phyloP scores from a whole-genome alignment of 352 stramenopile genomes.

The Globisporangium megalacanthum region DNA sequence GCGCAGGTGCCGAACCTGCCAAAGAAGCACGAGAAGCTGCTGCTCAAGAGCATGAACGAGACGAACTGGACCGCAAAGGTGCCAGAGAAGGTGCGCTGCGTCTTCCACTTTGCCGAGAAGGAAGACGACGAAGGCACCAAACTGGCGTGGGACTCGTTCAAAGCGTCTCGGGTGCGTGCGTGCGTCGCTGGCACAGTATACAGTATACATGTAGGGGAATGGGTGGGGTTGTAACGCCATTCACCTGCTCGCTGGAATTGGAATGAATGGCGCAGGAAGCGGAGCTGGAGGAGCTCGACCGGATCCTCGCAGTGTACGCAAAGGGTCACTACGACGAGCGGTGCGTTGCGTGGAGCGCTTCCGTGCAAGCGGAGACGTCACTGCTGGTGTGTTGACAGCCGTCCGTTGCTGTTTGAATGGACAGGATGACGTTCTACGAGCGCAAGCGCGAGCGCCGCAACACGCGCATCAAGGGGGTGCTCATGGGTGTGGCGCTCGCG shows the following conservation, averaged over 20 bases:
- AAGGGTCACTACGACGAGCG: slow-evolving; percentile 70
- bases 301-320: slow-evolving; percentile 53
- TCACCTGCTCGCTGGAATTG: too few species aligned
- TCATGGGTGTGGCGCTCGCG: slow-evolving; percentile 41
- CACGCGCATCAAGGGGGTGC: slow-evolving; percentile 48
- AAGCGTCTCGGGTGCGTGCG: slow-evolving; percentile 45
- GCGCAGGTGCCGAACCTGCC: slow-evolving; percentile 47
- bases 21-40: slow-evolving; percentile 54
- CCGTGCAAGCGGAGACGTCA: not conserved
- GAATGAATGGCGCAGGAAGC: slow-evolving; percentile 26
- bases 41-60: slow-evolving; percentile 44
- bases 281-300: slow-evolving; percentile 56
- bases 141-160: slow-evolving; percentile 53
- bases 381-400: not conserved
- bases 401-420: not conserved
- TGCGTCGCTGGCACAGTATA: too few species aligned
- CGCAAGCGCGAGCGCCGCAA: slow-evolving; percentile 48
- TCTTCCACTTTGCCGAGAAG: slow-evolving; percentile 68
- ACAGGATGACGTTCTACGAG: slow-evolving; percentile 54
- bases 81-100: slow-evolving; percentile 66
- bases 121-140: slow-evolving; percentile 49
- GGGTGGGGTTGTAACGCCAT: too few species aligned
- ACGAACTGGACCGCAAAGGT: slow-evolving; percentile 69
- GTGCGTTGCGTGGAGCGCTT: slow-evolving; percentile 12
- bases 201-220: too few species aligned